Evolutionary conservation across 2,329 filamentous ascomycete species (phyloP), one percentile per base, ranked within the genome.

Genomic region (Orbilia quercus): DNA sequence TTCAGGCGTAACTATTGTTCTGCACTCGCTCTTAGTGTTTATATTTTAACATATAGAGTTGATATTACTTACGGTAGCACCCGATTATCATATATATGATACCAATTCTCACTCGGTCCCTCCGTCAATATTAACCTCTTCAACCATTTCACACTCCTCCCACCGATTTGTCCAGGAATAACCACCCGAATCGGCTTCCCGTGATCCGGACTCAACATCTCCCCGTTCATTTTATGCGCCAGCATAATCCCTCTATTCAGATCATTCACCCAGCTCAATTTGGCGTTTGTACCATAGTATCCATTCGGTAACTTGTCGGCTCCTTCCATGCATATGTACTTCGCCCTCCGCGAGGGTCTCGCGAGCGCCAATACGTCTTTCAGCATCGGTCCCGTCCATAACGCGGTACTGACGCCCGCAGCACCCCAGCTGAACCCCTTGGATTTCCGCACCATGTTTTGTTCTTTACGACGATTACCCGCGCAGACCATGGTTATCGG

Each of bases 351-450:
- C 12, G 42, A 7, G 0, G 91, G 91, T 69, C 83, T 86, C 1
- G 91, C 91, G 74, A 83, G 84, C 67, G 83, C 84, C 14, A 96
- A 83, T 2, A 96, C 81, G 73, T 94, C 89, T 1, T 84, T 84
- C 80, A 96, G 87, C 42, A 89, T 83, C 0, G 92, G 90, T 20
- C 93, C 93, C 0, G 93, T 97, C 84, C 91, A 97, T 0, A 96
- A 82, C 0, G 92, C 91, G 0, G 91, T 97, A 0, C 92, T 96
- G 4, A 97, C 80, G 22, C 92, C 93, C 2, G 91, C 92, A 0
- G 93, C 84, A 36, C 93, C 93, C 93, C 93, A 97, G 1, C 92
- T 96, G 82, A 97, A 97, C 0, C 93, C 93, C 78, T 96, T 96
- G 0, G 91, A 91, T 80, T 96, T 96, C 14, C 91, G 86, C 1